Conservation (phyloP, 257 asterid species). For the Knoxia roxburghii region DNA sequence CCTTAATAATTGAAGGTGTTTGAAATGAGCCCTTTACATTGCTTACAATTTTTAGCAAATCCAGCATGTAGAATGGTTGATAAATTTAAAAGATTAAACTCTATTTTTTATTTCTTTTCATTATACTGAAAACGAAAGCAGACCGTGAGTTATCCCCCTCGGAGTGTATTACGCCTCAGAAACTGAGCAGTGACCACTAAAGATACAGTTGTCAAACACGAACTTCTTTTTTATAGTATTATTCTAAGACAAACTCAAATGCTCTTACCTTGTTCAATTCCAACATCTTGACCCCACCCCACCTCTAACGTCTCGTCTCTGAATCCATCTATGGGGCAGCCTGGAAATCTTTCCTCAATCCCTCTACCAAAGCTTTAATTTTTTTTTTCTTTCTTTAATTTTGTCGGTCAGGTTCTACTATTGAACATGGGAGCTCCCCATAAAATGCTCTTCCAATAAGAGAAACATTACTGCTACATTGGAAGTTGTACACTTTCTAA, state of each 20-base stretch:
- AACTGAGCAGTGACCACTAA: not conserved
- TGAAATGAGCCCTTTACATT: too few species aligned
- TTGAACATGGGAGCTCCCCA: too few species aligned
- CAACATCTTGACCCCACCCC: slow-evolving; percentile 47
- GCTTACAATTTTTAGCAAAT: too few species aligned
- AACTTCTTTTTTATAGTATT: slow-evolving; percentile 15
- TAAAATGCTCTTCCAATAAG: not conserved
- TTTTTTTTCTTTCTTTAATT: slow-evolving; percentile 2
- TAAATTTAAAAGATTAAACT: too few species aligned
- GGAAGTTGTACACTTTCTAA: not conserved
- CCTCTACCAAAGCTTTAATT: slow-evolving; percentile 9
- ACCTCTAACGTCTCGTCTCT: slow-evolving; percentile 13
- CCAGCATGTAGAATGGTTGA: too few species aligned
- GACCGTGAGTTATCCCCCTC: too few species aligned
- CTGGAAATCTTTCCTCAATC: slow-evolving; percentile 23
- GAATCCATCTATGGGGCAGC: slow-evolving; percentile 25
- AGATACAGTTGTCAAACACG: slow-evolving; percentile 43
- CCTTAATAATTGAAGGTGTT: slow-evolving; percentile 7
- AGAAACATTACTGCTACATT: not conserved
- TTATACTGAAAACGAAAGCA: too few species aligned
- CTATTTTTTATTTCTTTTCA: too few species aligned
- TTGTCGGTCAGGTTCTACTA: slow-evolving; percentile 19
- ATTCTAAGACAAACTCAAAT: slow-evolving; percentile 30
- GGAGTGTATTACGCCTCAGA: too few species aligned
- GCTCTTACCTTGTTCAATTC: slow-evolving; percentile 37